Conservation (phyloP, 805 yeast species). For the Komagataella kurtzmanii region DNA sequence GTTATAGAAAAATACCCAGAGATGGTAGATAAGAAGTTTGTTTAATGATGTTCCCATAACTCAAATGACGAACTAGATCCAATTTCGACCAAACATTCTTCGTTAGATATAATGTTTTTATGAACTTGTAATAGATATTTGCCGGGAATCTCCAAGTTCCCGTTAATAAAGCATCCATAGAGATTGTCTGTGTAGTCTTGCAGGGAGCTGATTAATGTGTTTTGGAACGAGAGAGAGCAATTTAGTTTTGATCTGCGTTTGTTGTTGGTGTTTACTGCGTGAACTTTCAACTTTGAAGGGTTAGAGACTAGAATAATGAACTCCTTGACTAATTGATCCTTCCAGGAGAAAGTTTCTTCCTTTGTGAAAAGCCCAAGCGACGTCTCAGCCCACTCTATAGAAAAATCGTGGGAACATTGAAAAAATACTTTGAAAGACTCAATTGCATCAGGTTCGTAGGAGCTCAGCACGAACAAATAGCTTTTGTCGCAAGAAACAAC, state of each 20-base stretch:
- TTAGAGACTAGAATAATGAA: too few species aligned
- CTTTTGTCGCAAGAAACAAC: not conserved
- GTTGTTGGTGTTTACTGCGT: not conserved
- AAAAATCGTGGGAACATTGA: not conserved
- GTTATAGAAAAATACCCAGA: conserved; percentile 5
- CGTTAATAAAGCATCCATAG: not conserved
- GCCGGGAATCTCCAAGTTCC: not conserved
- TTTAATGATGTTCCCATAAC: not conserved
- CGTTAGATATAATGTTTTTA: not conserved
- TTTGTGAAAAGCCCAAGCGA: not conserved
- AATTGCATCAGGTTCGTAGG: not conserved
- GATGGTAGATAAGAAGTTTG: conserved; percentile 2
- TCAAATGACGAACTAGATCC: not conserved
- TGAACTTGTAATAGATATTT: not conserved
- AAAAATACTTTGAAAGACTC: not conserved
- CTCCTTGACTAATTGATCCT: not conserved
- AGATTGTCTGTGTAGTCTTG: not conserved
- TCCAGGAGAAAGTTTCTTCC: not conserved
- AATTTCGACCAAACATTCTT: not conserved
- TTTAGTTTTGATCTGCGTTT: not conserved
- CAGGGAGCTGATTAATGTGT: not conserved
- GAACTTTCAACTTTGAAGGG: not conserved
- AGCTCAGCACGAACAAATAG: not conserved
- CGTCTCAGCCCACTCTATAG: not conserved
- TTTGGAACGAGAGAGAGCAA: not conserved